Base-by-base conservation (phyloP, 2,329 filamentous ascomycete species). In the Ceratocystis papillata region DNA sequence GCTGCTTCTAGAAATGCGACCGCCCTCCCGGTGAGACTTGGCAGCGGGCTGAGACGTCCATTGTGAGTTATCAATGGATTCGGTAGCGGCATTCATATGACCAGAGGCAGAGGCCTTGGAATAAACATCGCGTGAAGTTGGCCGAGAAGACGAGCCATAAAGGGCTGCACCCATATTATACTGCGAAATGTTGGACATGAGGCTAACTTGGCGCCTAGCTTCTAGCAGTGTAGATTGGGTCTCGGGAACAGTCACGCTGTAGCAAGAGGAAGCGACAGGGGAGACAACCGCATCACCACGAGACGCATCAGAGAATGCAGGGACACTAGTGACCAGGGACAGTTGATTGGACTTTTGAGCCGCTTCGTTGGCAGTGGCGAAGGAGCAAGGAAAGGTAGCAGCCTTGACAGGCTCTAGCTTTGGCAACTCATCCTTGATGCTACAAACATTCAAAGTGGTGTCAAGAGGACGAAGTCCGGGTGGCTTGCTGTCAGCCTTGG, bases 171-270 rank as follows among this genome's bases (percentile, higher is more conserved):
- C 60, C 63, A 65, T 63, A 30, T 67, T 67, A 50, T 65, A 67
- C 60, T 67, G 66, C 17, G 66, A 67, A 50, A 67, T 67, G 28
- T 67, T 67, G 45, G 66, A 67, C 66, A 67, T 67, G 25, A 67
- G 63, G 50, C 66, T 67, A 57, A 67, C 66, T 45, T 67, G 66
- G 20, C 66, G 63, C 48, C 57, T 67, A 17, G 65, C 62, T 46
- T 62, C 65, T 15, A 57, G n/a, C n/a, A 67, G 30, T 7, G 66
- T 67, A 20, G 66, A 65, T 50, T 67, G 66, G 22, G 66, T 67
- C 63, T 67, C 66, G 17, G 66, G 66, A 33, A 67, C 66, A 20
- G 66, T 65, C 17, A 67, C 66, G 44, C 66, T 67, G 50, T 67
- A 67, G 50, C 66, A 67, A 7, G 66, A 67, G 5, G 66, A 65